These are phyloP conservation scores for Anisodus acutangulus DNA, from an alignment of 257 asterid species.

Conservation along the genomic window DNA sequence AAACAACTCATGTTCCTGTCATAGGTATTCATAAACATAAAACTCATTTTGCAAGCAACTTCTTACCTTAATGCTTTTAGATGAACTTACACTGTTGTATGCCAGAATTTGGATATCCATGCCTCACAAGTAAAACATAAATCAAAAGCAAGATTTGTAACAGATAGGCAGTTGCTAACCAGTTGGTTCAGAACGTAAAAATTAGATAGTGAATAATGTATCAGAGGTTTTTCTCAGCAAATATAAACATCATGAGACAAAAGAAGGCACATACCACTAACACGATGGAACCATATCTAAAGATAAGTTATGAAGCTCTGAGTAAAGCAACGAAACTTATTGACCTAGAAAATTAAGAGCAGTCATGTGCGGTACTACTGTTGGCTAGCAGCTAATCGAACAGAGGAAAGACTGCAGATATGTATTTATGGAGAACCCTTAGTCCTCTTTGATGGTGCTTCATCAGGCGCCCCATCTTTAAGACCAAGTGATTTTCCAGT, in stretches of 20 bases:
- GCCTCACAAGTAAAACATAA: not conserved
- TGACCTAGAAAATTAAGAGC: conserved; percentile 20
- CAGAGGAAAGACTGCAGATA: not conserved
- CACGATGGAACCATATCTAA: not conserved
- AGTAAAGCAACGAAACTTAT: not conserved
- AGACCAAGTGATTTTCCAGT: not conserved
- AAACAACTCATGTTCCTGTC: not conserved
- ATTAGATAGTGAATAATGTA: not conserved
- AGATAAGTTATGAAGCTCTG: not conserved
- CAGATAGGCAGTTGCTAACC: not conserved
- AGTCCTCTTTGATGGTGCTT: conserved; percentile 24
- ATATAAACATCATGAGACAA: not conserved
- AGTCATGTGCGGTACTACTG: not conserved
- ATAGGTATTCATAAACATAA: not conserved
- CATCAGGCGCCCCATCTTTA: not conserved
- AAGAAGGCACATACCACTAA: not conserved
- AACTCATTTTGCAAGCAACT: not conserved
- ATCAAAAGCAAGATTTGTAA: not conserved
- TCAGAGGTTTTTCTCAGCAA: not conserved
- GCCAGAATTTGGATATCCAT: not conserved
- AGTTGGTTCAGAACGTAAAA: not conserved
- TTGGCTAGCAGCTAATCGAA: not conserved
- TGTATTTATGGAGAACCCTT: not conserved
- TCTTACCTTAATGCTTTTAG: not conserved
- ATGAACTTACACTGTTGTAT: not conserved